These are phyloP conservation scores for Ajuga chamaepitys DNA, from an alignment of 257 asterid species.

Conservation along the genomic window DNA sequence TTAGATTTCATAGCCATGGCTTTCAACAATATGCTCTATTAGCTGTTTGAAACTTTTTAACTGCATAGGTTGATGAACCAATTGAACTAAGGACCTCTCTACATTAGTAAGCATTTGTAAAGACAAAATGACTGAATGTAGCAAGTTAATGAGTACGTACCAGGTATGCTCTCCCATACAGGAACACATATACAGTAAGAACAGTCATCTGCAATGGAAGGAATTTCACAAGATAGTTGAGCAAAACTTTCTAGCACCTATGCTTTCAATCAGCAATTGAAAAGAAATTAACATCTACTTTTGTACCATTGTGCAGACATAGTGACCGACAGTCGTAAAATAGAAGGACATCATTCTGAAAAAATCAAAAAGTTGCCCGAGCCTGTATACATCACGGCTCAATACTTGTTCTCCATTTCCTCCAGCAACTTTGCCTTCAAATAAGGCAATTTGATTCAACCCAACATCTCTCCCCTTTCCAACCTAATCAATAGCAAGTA, in stretches of 20 bases:
- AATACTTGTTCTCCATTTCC: constrained; percentile 99
- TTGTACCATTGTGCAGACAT: constrained; percentile 96
- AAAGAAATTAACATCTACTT: constrained; percentile 5
- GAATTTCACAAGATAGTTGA: constrained; percentile 15
- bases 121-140: neutral
- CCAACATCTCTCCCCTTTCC: constrained; percentile 99
- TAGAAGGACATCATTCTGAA: constrained; percentile 93
- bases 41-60: neutral
- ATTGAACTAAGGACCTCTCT: neutral
- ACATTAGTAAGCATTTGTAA: neutral
- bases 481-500: constrained; percentile 47
- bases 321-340: constrained; percentile 92
- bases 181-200: constrained; percentile 79
- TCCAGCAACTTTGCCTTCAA: constrained; percentile 99
- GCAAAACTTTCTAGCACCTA: constrained; percentile 3
- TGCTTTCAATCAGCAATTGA: neutral
- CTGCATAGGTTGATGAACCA: neutral
- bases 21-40: neutral
- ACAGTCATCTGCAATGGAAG: constrained; percentile 87
- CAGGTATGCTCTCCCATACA: constrained; percentile 95
- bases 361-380: constrained; percentile 95
- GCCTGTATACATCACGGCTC: constrained; percentile 95
- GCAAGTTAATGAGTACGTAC: constrained; percentile 35
- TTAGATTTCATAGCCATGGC: neutral
- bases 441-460: constrained; percentile 89